A percentile compares a stretch with the other conserved stretches of the same genome.
These are phyloP conservation scores for Fusarium sp. DNA, from an alignment of 2,329 filamentous ascomycete species.

Conservation along the genomic window DNA sequence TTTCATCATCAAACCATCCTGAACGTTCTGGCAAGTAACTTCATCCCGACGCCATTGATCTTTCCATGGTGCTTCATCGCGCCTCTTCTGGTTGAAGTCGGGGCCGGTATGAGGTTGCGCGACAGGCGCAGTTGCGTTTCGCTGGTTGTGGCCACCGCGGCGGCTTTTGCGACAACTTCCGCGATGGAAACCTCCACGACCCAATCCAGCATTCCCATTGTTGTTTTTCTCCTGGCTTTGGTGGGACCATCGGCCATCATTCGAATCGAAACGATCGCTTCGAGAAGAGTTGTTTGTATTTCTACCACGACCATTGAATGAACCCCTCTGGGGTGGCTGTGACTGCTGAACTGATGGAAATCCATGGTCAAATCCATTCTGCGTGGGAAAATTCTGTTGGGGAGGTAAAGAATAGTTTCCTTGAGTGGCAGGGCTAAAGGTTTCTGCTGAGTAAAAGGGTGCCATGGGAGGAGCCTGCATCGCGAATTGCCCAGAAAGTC, in stretches of 20 bases:
- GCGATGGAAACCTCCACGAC: constrained; percentile 24
- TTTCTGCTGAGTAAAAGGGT: constrained; percentile 3
- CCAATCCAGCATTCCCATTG: background rate
- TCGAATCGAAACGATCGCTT: constrained; percentile 2
- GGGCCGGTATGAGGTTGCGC: constrained; percentile 4
- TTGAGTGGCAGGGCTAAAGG: background rate
- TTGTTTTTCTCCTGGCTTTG: constrained; percentile 18
- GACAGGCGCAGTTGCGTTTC: constrained; percentile 32
- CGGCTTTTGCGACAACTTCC: constrained; percentile 20
- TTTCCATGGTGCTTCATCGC: constrained; percentile 24
- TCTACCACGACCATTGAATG: background rate
- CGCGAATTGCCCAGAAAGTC: background rate
- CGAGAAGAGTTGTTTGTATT: constrained; percentile 15
- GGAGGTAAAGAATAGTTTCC: background rate
- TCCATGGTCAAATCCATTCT: constrained; percentile 5
- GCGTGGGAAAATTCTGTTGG: background rate
- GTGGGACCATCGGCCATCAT: constrained; percentile 20
- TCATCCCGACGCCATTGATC: constrained; percentile 28
- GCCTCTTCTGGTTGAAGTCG: constrained; percentile 20
- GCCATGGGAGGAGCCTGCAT: background rate
- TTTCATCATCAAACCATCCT: background rate
- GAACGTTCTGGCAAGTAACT: constrained; percentile 39
- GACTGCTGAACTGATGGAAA: constrained; percentile 4
- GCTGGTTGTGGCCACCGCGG: constrained; percentile 28
- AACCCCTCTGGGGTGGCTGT: background rate